phyloP scores from a whole-genome alignment of 805 yeast genomes.

The Saccharomycopsis fermentans region DNA sequence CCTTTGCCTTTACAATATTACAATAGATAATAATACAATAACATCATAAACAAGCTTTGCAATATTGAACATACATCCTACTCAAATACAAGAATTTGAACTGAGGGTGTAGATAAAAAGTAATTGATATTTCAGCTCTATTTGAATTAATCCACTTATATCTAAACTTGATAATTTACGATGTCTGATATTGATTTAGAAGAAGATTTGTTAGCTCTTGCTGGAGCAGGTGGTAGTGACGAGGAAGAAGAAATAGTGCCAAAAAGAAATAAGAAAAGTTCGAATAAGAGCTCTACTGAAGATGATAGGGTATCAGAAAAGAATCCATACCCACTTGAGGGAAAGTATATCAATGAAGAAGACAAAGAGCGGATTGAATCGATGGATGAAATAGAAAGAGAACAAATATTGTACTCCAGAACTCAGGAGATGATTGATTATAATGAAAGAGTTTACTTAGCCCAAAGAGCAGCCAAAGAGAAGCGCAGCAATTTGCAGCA shows the following conservation, averaged over 20 bases:
- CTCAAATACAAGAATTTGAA: no score
- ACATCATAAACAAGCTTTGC: no score
- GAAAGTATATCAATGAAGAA: constrained; percentile 73
- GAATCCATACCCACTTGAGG: constrained; percentile 90
- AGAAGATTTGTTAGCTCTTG: constrained; percentile 92
- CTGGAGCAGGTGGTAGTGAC: constrained; percentile 59
- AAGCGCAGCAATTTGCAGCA: constrained; percentile 38
- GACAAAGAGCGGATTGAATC: constrained; percentile 56
- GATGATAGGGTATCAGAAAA: constrained; percentile 30
- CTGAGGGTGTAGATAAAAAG: no score
- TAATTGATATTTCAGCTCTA: no score
- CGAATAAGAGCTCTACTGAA: constrained; percentile 21
- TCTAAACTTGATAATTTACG: neutral
- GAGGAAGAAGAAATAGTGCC: constrained; percentile 20
- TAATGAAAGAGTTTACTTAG: constrained; percentile 74
- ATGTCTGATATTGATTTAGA: constrained; percentile 70
- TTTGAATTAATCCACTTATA: no score
- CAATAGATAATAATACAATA: no score
- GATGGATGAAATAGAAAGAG: constrained; percentile 89
- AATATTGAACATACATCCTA: no score
- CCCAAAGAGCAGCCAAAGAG: constrained; percentile 50
- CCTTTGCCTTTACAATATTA: no score
- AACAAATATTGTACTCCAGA: constrained; percentile 83
- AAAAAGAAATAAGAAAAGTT: constrained; percentile 25
- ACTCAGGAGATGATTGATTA: constrained; percentile 83